Evolutionary conservation across 1,284 basidiomycete genomes (phyloP), one percentile per base, ranked within the genome.

Genomic region (Ganoderma meredithae): DNA sequence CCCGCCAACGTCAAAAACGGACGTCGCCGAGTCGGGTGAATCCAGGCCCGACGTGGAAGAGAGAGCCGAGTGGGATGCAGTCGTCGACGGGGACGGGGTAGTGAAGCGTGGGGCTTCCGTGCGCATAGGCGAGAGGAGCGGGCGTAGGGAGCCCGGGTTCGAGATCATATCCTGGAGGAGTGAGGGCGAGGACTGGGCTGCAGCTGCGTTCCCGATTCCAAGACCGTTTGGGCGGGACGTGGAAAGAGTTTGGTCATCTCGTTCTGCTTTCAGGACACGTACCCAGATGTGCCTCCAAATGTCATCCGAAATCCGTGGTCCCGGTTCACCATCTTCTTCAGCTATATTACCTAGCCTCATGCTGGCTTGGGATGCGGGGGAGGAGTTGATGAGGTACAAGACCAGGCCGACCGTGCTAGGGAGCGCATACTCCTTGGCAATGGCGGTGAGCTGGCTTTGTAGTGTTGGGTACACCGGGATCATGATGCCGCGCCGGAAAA

Each of bases 401-500:
- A 94, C 82, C 64, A 96, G 81, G 17, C 95, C 94, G 17, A 86
- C 80, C 0, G 91, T 92, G 73, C 91, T 94, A 1, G 94, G 94
- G 15, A 96, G 83, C 10, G 91, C 91, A 76, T 95, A 96, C 79
- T 96, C 94, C 76, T 90, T 90, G n/a, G 94, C 92, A 63, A 95
- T 94, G n/a, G 92, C 91, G 53, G 82, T 81, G 7, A 95, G 81
- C 75, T 95, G 93, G 2, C 88, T 84, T 66, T 92, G 89, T 4
- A 95, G 80, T 0, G 88, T 91, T 12, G 92, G 82, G 74, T 93
- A 86, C 0, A 95, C 83, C 1, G 93, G 89, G 7, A 95, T 87
- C 19, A 95, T 84, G 25, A 88, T 88, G 15, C 93, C 93, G 44
- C 93, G 86, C n/a, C 86, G 84, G 72, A 93, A 93, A 64, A 93